Base-by-base conservation (phyloP, 1,284 basidiomycete genomes). In the Ganoderma lingzhi region DNA sequence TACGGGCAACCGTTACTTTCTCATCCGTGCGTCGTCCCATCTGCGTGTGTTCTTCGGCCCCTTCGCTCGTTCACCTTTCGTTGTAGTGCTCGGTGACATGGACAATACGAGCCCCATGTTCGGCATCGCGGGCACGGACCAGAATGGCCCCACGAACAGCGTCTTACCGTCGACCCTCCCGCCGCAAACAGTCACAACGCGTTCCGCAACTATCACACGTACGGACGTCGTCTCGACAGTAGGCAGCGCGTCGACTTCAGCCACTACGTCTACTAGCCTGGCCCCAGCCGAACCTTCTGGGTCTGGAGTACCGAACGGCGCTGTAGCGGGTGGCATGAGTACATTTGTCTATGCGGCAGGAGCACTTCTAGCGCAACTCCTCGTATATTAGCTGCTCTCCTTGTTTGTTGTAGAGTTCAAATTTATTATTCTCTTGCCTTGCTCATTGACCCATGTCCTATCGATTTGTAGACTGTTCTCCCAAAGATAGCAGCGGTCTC, bases 41-140 rank as follows among this genome's bases (percentile, higher is more conserved):
- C 10, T 10, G 48, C 23, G 23, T 51, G n/a, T 6, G 10, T 23
- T 51, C 10, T 51, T 14, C 48, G n/a, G 23, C 28, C n/a, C 17
- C 42, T 15, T 23, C 39, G 23, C 15, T 32, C 23, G 28, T 42
- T 62, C n/a, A 62, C 61, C 12, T 23, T 15, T 19, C 15, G 19
- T 35, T 4, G 5, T 41, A 64, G 63, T 64, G 55, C 63, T 64
- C 32, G 63, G 63, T 30, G 63, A 64, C 32, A 65, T 65, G 64
- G 60, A 60, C 42, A 60, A 65, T 32, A 65, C 64, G 19, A 64
- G 55, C 41, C 64, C 64, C n/a, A 10, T 65, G 28, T 60, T 65
- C 44, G 12, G 56, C 10, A 65, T 65, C 42, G 37, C 37, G n/a
- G 59, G 45, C 44, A 45, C 37, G 19, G 41, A 42, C 19, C 32